Evolutionary conservation across 2,329 filamentous ascomycete species (phyloP).

Genomic region (Zasmidium angulare): DNA sequence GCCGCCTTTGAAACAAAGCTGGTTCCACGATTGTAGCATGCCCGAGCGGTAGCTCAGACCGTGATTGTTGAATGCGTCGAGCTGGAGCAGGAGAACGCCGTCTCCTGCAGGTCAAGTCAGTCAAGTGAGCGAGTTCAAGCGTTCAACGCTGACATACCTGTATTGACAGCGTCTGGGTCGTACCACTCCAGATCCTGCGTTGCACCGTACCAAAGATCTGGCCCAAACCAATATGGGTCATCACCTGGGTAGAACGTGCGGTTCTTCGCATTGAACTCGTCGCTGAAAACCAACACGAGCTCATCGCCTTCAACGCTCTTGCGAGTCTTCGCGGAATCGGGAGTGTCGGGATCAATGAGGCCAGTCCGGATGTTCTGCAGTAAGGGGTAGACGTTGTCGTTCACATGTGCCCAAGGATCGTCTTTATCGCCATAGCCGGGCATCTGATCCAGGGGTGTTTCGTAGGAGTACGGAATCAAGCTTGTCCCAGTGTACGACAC

Average conservation of each 20-base stretch:
- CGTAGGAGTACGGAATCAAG: slow-evolving; percentile 40
- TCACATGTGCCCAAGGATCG: slow-evolving; percentile 48
- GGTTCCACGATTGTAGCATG: slow-evolving; percentile 56
- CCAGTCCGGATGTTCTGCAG: slow-evolving; percentile 51
- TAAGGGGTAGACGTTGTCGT: slow-evolving; percentile 48
- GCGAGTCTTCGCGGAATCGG: slow-evolving; percentile 56
- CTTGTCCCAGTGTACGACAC: slow-evolving; percentile 47
- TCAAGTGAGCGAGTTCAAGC: not conserved
- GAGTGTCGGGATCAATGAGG: slow-evolving; percentile 69
- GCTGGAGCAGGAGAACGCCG: slow-evolving; percentile 55
- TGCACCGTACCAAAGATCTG: slow-evolving; percentile 72
- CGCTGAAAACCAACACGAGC: slow-evolving; percentile 65
- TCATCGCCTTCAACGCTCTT: slow-evolving; percentile 60
- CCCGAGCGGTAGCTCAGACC: slow-evolving; percentile 52
- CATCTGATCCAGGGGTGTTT: slow-evolving; percentile 43
- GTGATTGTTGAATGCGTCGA: slow-evolving; percentile 66
- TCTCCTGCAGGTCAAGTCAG: slow-evolving; percentile 14
- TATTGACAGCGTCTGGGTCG: slow-evolving; percentile 52
- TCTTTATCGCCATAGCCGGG: slow-evolving; percentile 28
- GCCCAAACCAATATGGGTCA: slow-evolving; percentile 66
- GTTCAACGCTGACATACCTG: slow-evolving; percentile 27
- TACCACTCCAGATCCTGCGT: slow-evolving; percentile 64
- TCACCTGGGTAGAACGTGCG: slow-evolving; percentile 71
- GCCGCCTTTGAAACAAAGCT: slow-evolving; percentile 56
- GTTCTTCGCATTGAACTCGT: slow-evolving; percentile 68